Evolutionary conservation across 1,284 basidiomycete species (phyloP), one percentile per base, ranked within the genome.

Genomic region (Tilletia setariae): DNA sequence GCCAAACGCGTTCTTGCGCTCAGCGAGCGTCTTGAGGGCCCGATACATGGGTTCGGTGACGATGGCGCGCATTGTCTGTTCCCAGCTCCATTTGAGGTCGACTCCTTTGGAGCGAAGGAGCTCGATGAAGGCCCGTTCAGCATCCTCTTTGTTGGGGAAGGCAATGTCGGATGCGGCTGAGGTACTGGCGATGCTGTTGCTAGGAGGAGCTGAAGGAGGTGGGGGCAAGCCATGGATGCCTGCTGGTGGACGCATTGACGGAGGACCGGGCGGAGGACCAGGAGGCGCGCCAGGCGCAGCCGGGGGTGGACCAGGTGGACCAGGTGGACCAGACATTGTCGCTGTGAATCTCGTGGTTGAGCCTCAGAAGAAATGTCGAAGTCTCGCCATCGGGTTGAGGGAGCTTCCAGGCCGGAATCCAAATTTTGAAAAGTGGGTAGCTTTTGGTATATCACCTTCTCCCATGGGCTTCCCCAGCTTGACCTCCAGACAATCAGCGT

Each of bases 11-110:
- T 89, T 86, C 84, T 97, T 98, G 85, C 95, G 94, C 84, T 98
- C 93, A 2, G 93, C 91, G 64, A 98, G 86, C 59, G 91, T 92
- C 81, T 92, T 92, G 70, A 98, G 86, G 63, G 93, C 91, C 85
- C 94, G 96, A 85, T 97, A 98, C 74, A 97, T 85, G 46, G 96
- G 94, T 85, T 98, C 95, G 75, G 94, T 97, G 84, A 99, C 94
- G 83, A 96, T 93, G 76, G 91, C 90, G 78, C 95, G 88, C 91
- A 98, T 96, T 62, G 94, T 94, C 84, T 92, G 89, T 83, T 99
- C 96, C 96, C 96, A 99, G 23, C 93, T 94, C 91, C 92, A 97
- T 74, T 87, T 89, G 62, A 91, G 89, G 84, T 93, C 91, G 63
- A 98, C 90, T 25, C 91, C 91, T 64, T 92, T 91, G 81, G 92